Conservation (phyloP, 2,329 filamentous ascomycete genomes). For the Ceratocystis diversiconidia region DNA sequence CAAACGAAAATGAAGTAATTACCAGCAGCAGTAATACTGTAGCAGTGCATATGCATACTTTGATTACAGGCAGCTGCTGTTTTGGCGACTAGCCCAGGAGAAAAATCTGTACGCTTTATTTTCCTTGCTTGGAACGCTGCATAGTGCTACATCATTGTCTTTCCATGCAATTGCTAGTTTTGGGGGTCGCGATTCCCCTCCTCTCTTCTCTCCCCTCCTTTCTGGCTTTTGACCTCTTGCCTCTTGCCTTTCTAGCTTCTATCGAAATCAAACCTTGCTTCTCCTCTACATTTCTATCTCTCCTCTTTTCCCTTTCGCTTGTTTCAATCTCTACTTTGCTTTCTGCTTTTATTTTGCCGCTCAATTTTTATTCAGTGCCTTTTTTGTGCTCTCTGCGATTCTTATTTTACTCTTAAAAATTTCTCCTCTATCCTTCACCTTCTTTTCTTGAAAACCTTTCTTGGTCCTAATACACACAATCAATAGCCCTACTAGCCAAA, state of each 20-base stretch:
- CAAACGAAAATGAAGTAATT: conserved; percentile 1
- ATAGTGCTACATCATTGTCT: neutral
- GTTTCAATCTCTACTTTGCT: neutral
- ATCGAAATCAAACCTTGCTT: neutral
- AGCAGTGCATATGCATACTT: conserved; percentile 3
- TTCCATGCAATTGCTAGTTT: neutral
- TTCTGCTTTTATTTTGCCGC: neutral
- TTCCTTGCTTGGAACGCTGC: neutral
- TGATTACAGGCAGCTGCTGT: conserved; percentile 6
- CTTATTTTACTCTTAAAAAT: neutral
- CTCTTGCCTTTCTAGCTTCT: too few relatives aligned
- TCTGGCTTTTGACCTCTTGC: neutral
- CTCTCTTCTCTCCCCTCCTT: neutral
- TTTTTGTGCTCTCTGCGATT: neutral
- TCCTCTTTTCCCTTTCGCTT: neutral
- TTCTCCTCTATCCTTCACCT: neutral
- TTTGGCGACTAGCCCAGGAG: neutral
- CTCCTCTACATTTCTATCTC: neutral
- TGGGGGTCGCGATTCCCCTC: neutral
- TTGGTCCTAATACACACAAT: neutral
- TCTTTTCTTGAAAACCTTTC: neutral
- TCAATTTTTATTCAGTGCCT: neutral
- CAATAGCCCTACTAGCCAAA: neutral
- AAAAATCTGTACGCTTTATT: conserved; percentile 5
- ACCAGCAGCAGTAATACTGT: neutral